Base-by-base conservation (phyloP, 2,329 filamentous ascomycete species). In the Aureobasidium sp. region DNA sequence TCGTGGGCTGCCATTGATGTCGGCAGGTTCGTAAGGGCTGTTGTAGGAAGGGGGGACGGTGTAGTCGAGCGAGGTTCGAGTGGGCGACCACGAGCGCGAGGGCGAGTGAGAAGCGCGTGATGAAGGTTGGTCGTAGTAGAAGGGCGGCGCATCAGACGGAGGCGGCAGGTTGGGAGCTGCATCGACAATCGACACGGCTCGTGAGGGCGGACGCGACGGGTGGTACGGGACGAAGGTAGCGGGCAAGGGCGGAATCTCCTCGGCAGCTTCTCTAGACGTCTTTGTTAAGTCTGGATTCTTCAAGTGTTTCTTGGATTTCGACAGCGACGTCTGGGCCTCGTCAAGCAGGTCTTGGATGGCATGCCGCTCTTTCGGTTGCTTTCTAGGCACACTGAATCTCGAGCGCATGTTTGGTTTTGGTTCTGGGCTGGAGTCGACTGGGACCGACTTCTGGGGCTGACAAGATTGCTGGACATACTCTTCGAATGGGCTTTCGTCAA, bases 1-100 rank as follows among this genome's bases (percentile, higher is more conserved):
- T 55, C 93, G 76, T 6, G 93, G 90, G 57, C 82, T 90, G 44
- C 93, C 93, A 63, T 97, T 91, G 55, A 97, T 71, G 61, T 96
- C 90, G 19, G 84, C 78, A 0, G 90, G 88, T 68, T 97, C 93
- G 68, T 93, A 97, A 3, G 83, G 78, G 21, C 85, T 74, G 59
- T 76, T 83, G 1, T 83, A 80, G 1, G 87, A 80, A 2, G 88
- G 84, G 7, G 87, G 86, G 48, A 87, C 79, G 24, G 78, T 69
- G 69, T 86, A 88, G 56, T 90, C 87, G 27, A 73, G 72, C 3
- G 75, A 74, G 19, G 66, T 72, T 59, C 71, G 68, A 22, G 77
- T 75, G 11, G 80, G 79, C 7, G 79, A 78, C 69, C 78, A 81
- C 1, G 81, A 74, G 50, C 76, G 65, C 14, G 58, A 62, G 32